These are phyloP conservation scores for Ambrosia hybrid DNA, from an alignment of 140 eudicot species.

Conservation along the genomic window DNA sequence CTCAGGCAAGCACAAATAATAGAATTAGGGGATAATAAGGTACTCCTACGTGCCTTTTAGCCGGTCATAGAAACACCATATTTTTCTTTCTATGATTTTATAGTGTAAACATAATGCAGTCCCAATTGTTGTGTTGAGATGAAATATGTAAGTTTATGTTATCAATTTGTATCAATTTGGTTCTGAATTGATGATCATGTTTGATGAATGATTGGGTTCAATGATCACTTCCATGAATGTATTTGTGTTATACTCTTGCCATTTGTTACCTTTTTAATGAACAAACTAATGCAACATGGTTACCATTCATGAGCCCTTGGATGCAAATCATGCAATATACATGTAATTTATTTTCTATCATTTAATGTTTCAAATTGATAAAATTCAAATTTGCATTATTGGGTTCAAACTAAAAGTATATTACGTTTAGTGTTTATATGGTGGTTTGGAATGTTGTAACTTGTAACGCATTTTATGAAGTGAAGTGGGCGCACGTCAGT, in stretches of 20 bases:
- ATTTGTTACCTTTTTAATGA: not conserved
- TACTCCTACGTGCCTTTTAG: conserved; percentile 23
- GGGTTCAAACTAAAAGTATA: too few relatives aligned
- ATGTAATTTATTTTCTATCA: too few relatives aligned
- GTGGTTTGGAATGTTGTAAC: too few relatives aligned
- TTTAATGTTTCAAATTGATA: too few relatives aligned
- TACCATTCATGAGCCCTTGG: too few relatives aligned
- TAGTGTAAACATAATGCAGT: conserved; percentile 18
- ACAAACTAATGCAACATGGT: too few relatives aligned
- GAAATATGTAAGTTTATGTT: conserved; percentile 32
- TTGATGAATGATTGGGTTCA: conserved; percentile 23
- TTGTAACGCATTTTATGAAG: too few relatives aligned
- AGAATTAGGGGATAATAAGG: conserved; percentile 18
- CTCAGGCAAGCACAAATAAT: conserved; percentile 7
- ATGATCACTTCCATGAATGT: not conserved
- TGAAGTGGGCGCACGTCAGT: too few relatives aligned
- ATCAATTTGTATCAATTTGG: conserved; percentile 22
- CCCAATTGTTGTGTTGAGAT: conserved; percentile 16
- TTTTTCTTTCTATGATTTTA: conserved; percentile 7
- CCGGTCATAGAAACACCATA: conserved; percentile 14
- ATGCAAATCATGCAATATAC: too few relatives aligned
- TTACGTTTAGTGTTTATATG: too few relatives aligned
- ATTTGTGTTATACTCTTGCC: not conserved
- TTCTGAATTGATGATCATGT: conserved; percentile 23
- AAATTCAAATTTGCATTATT: too few relatives aligned